Evolutionary conservation across 371 early-diverging fungal genomes (phyloP), one percentile per base, ranked within the genome.

Genomic region (Rhizopus stolonifer): DNA sequence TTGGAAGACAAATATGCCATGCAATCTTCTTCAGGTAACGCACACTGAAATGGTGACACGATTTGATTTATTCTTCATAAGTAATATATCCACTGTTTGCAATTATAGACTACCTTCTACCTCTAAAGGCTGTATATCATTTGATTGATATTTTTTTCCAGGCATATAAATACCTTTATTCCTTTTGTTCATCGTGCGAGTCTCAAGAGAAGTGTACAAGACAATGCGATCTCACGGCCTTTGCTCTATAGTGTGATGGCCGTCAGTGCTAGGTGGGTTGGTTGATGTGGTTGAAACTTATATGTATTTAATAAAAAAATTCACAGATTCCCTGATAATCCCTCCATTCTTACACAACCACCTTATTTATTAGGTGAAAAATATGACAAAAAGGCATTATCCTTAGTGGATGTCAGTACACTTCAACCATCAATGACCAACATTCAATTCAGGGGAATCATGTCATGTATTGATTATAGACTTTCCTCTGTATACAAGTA

Each of bases 381-480:
- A 44, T 77, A 52, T 59, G 74, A 72, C 10, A 55, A 59, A 11
- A 77, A 72, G 46, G 78, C 78, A 8, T 38, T 61, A 8, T 59
- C 69, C 9, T 56, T 69, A 15, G 72, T 77, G 13, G 62, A 74
- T 49, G 66, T 64, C 1, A 58, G 49, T 18, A 46, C 76, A 17
- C 64, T 85, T 50, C 57, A 72, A 22, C 82, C 85, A 15, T 76
- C 73, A 8, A 51, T 84, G 15, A 64, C 72, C 2, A 84, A 80
- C 46, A 72, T 81, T 1, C 82, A 82, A 54, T 82, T 83, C 31
- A 69, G 84, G 49, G 61, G 83, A n/a, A 72, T 85, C 23, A 68
- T 87, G 66, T 59, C 77, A 22, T 68, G 80, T 49, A 70, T 80
- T 39, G 82, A 81, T 49, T 83, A 81, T 52, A 85, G 87, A 15